Percentiles rank a stretch among this genome's conserved stretches.
These are phyloP conservation scores for Hyaloscypha hepaticicola DNA, from an alignment of 495 filamentous ascomycete species.

Conservation along the genomic window DNA sequence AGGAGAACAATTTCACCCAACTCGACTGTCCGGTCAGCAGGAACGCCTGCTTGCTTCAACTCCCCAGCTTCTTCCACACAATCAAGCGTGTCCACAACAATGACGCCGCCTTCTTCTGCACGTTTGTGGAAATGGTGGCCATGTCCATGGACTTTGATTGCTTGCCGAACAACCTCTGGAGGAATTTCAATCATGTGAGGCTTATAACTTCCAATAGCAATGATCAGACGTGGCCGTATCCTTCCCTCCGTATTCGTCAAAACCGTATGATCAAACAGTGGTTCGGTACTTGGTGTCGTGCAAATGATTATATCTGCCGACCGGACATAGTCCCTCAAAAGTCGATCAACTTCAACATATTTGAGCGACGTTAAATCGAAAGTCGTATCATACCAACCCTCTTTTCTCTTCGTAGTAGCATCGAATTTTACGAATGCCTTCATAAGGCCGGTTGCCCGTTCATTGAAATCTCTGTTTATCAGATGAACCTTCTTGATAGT, in stretches of 20 bases:
- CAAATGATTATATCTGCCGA: conserved; percentile 79
- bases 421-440: conserved; percentile 54
- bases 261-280: conserved; percentile 49
- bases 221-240: conserved; percentile 72
- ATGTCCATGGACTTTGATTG: conserved; percentile 51
- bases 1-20: conserved; percentile 82
- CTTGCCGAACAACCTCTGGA: conserved; percentile 67
- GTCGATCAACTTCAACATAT: conserved; percentile 67
- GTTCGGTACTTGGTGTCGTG: conserved; percentile 49
- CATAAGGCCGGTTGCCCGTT: conserved; percentile 55
- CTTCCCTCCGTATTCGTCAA: conserved; percentile 69
- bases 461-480: conserved; percentile 68
- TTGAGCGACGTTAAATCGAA: conserved; percentile 44
- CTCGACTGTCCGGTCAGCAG: conserved; percentile 75
- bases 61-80: conserved; percentile 87
- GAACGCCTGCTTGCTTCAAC: conserved; percentile 74
- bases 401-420: conserved; percentile 48
- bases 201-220: conserved; percentile 82
- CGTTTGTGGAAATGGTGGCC: conserved; percentile 69
- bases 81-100: conserved; percentile 81
- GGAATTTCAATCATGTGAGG: conserved; percentile 85
- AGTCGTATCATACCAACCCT: conserved; percentile 56
- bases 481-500: conserved; percentile 78
- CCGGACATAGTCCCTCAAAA: conserved; percentile 65
- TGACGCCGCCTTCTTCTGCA: conserved; percentile 66